phyloP scores from a whole-genome alignment of 1,284 basidiomycete genomes.

The Uromyces viciae-fabae region DNA sequence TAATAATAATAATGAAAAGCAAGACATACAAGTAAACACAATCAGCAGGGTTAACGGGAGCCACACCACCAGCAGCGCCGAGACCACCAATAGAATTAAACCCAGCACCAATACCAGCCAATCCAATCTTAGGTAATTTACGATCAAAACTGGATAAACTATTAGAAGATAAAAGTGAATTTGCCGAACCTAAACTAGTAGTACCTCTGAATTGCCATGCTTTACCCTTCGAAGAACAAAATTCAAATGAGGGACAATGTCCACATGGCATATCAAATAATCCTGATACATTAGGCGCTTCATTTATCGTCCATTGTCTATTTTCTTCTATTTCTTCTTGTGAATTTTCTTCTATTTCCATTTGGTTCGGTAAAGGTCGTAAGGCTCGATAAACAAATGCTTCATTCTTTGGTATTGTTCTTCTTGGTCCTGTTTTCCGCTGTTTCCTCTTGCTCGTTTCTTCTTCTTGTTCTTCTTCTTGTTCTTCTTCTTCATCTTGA shows the following conservation, averaged over 20 bases:
- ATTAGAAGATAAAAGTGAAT: neutral
- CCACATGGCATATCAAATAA: constrained; percentile 45
- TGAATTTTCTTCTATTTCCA: neutral
- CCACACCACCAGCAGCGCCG: constrained; percentile 35
- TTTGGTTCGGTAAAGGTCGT: constrained; percentile 26
- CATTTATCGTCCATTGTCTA: neutral
- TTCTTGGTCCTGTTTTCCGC: neutral
- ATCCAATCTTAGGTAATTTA: constrained; percentile 41
- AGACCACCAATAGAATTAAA: constrained; percentile 43
- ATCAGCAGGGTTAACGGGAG: constrained; percentile 44
- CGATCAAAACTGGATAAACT: neutral
- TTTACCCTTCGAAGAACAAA: constrained; percentile 44
- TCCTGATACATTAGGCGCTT: constrained; percentile 35
- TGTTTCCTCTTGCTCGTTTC: neutral
- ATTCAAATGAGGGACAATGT: constrained; percentile 45
- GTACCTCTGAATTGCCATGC: constrained; percentile 43
- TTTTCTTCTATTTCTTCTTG: constrained; percentile 1
- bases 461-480: constrained; percentile 26
- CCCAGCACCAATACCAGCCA: constrained; percentile 44
- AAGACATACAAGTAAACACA: constrained; percentile 45
- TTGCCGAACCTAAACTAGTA: neutral
- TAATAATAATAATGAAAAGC: neutral
- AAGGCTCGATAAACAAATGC: constrained; percentile 45
- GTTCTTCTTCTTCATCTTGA: neutral
- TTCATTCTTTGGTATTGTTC: constrained; percentile 39